These are phyloP conservation scores for Neoascochyta sp. DNA, from an alignment of 2,329 filamentous ascomycete genomes.

Conservation along the genomic window DNA sequence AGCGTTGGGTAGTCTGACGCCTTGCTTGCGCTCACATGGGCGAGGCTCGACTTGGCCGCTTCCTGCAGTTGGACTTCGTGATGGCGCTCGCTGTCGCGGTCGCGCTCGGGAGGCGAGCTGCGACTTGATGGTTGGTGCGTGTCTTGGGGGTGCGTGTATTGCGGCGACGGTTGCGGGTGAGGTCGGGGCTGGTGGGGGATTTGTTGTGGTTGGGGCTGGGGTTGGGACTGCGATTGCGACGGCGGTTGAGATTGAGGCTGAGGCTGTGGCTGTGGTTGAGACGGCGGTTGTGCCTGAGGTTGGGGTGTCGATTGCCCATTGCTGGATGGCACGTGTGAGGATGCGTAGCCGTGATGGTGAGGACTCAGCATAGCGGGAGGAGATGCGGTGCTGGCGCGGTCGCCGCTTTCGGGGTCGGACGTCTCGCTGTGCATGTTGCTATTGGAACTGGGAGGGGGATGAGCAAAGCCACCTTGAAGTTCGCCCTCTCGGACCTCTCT, in stretches of 20 bases:
- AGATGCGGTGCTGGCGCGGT: slow-evolving; percentile 29
- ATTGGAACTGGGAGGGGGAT: slow-evolving; percentile 15
- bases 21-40: slow-evolving; percentile 21
- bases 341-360: slow-evolving; percentile 21
- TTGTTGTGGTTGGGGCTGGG: slow-evolving; percentile 2
- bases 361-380: slow-evolving; percentile 25
- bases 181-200: slow-evolving; percentile 4
- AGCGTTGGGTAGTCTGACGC: slow-evolving; percentile 5
- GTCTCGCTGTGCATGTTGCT: slow-evolving; percentile 33
- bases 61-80: slow-evolving; percentile 33
- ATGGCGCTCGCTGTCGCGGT: slow-evolving; percentile 18
- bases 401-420: slow-evolving; percentile 25
- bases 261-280: slow-evolving; percentile 2
- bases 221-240: slow-evolving; percentile 2
- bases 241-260: too few species aligned
- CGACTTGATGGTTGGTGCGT: slow-evolving; percentile 13
- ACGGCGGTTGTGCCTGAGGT: slow-evolving; percentile 6
- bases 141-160: slow-evolving; percentile 13
- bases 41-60: slow-evolving; percentile 33
- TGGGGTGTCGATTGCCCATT: slow-evolving; percentile 21
- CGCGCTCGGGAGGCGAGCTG: slow-evolving; percentile 23
- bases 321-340: slow-evolving; percentile 13
- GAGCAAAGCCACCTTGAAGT: slow-evolving; percentile 35
- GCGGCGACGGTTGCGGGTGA: slow-evolving; percentile 3
- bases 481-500: slow-evolving; percentile 75